phyloP scores from a whole-genome alignment of 495 filamentous ascomycete genomes.

The Collariella sp. region DNA sequence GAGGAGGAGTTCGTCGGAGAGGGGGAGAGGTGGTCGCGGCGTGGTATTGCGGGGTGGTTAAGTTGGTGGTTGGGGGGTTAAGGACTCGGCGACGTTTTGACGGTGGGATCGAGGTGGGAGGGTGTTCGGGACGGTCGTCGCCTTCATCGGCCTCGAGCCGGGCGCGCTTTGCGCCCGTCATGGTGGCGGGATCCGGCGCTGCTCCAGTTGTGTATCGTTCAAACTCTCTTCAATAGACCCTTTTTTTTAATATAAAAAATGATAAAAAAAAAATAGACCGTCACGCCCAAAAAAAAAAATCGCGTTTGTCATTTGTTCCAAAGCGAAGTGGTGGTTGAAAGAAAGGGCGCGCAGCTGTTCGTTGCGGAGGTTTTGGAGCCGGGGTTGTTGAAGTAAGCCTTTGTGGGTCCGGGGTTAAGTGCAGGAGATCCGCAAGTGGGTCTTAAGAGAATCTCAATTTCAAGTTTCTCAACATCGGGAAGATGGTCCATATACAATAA shows the following conservation, averaged over 20 bases:
- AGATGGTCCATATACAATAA: too few species aligned
- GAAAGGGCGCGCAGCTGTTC: too few species aligned
- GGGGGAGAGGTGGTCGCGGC: constrained; percentile 41
- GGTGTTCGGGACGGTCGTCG: neutral
- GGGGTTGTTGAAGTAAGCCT: neutral
- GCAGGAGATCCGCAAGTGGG: neutral
- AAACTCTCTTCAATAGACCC: neutral
- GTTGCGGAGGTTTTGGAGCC: neutral
- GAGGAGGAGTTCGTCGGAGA: constrained; percentile 84
- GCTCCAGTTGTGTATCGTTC: neutral
- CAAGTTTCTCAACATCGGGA: too few species aligned
- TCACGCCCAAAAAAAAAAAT: too few species aligned
- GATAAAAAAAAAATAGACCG: too few species aligned
- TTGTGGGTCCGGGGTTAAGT: neutral
- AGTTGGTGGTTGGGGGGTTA: neutral
- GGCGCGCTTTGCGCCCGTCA: neutral
- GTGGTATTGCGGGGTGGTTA: neutral
- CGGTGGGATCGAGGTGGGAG: neutral
- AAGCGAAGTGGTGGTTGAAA: too few species aligned
- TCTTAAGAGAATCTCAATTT: neutral
- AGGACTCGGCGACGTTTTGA: neutral
- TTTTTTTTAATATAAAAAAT: too few species aligned
- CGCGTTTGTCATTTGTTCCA: too few species aligned
- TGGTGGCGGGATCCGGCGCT: neutral
- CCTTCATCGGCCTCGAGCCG: neutral